Evolutionary conservation across 2,329 filamentous ascomycete species (phyloP).

Genomic region (Aspergillus piperis): DNA sequence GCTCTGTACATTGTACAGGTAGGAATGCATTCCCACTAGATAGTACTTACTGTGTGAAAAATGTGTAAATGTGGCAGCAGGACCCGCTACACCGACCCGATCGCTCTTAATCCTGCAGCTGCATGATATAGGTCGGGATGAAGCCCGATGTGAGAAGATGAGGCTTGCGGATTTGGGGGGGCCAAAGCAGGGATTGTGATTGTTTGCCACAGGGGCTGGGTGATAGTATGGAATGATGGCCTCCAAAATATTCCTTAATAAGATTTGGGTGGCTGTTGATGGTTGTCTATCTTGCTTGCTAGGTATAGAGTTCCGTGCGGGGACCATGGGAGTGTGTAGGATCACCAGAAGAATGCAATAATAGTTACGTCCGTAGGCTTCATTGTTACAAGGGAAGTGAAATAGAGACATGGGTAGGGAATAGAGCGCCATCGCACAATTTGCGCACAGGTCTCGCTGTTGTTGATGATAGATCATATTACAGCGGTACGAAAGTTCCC

Average conservation of each 20-base stretch:
- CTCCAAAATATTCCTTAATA: neutral
- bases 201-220: neutral
- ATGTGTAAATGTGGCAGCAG: neutral
- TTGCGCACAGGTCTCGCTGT: neutral
- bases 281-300: neutral
- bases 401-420: neutral
- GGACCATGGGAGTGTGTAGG: neutral
- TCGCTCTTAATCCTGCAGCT: neutral
- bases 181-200: neutral
- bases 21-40: neutral
- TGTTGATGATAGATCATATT: conserved; percentile 6
- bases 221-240: neutral
- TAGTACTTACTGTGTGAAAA: too few species aligned
- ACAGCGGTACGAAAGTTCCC: conserved; percentile 7
- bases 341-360: neutral
- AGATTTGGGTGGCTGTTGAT: conserved; percentile 1
- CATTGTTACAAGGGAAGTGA: neutral
- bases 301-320: neutral
- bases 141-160: neutral
- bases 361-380: conserved; percentile 2
- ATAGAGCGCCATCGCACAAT: conserved; percentile 2
- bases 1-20: neutral
- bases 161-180: too few species aligned
- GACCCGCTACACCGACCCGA: conserved; percentile 1
- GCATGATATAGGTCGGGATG: neutral